phyloP scores from a whole-genome alignment of 768 basidiomycete species.

The Mycena polygramma region DNA sequence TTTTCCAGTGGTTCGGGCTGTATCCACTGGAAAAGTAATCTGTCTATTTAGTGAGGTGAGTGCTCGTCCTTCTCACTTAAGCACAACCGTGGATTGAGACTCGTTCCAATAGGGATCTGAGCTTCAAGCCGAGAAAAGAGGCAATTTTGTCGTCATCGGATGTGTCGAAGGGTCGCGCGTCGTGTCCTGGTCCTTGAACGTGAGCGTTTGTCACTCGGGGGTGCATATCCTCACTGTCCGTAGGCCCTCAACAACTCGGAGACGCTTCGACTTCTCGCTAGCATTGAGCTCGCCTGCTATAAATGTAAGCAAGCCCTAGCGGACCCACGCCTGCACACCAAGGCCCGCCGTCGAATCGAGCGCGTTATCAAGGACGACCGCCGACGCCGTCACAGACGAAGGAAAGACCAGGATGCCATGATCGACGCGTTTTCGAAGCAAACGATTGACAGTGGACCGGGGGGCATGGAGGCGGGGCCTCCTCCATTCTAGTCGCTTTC shows the following conservation, averaged over 20 bases:
- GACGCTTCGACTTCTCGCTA: conserved; percentile 83
- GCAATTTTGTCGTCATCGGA: conserved; percentile 88
- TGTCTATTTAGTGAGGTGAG: conserved; percentile 79
- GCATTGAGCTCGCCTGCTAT: conserved; percentile 89
- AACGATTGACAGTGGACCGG: conserved; percentile 52
- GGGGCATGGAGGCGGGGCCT: conserved; percentile 42
- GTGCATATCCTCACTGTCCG: conserved; percentile 26
- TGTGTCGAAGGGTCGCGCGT: conserved; percentile 79
- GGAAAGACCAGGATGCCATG: conserved; percentile 88
- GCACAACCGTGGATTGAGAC: conserved; percentile 1
- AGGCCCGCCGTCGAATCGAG: conserved; percentile 78
- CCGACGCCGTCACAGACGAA: conserved; percentile 81
- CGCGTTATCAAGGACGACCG: conserved; percentile 89
- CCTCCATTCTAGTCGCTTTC: conserved; percentile 37
- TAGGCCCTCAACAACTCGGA: conserved; percentile 88
- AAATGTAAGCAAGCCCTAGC: conserved; percentile 75
- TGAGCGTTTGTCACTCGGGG: conserved; percentile 49
- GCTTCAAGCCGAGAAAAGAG: conserved; percentile 88
- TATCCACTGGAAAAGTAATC: conserved; percentile 76
- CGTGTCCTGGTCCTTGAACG: conserved; percentile 89
- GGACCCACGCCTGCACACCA: conserved; percentile 76
- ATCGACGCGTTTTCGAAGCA: conserved; percentile 82
- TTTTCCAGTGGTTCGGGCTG: conserved; percentile 70
- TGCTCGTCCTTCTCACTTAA: conserved; percentile 19
- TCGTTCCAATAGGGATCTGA: conserved; percentile 64